Conservation (phyloP, 352 stramenopile species). For the Pythium rhizo-oryzae region DNA sequence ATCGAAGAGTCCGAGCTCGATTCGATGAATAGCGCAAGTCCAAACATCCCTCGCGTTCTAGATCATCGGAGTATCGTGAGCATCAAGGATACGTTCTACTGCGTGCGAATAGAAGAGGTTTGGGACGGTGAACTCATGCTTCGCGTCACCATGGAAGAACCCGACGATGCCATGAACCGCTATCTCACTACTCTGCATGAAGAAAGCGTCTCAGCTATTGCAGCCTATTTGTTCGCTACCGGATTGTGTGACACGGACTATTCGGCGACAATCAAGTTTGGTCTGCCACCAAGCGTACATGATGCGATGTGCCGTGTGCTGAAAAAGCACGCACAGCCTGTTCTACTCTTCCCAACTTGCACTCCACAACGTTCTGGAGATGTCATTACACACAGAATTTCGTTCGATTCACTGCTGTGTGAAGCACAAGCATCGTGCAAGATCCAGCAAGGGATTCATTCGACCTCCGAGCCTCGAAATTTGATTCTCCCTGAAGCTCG, state of each 20-base stretch:
- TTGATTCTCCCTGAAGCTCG: not conserved
- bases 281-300: slow-evolving; percentile 32
- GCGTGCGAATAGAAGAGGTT: slow-evolving; percentile 56
- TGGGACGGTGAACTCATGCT: slow-evolving; percentile 71
- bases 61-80: slow-evolving; percentile 57
- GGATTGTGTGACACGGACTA: slow-evolving; percentile 26
- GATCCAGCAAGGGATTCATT: not conserved
- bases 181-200: slow-evolving; percentile 40
- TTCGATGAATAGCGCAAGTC: not conserved
- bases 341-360: not conserved
- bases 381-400: slow-evolving; percentile 13
- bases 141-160: slow-evolving; percentile 57
- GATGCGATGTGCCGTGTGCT: slow-evolving; percentile 31
- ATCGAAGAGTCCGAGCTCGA: not conserved
- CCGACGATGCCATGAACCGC: slow-evolving; percentile 38
- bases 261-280: slow-evolving; percentile 30
- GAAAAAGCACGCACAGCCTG: slow-evolving; percentile 28
- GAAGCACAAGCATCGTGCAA: not conserved
- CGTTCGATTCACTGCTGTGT: slow-evolving; percentile 12
- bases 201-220: slow-evolving; percentile 38
- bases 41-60: slow-evolving; percentile 30
- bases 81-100: slow-evolving; percentile 55
- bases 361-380: not conserved
- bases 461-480: not conserved
- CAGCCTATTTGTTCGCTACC: slow-evolving; percentile 30